Percentiles rank a stretch among this genome's conserved stretches.
Conservation (phyloP, 441 rosid genomes). For the Geranium incanum region DNA sequence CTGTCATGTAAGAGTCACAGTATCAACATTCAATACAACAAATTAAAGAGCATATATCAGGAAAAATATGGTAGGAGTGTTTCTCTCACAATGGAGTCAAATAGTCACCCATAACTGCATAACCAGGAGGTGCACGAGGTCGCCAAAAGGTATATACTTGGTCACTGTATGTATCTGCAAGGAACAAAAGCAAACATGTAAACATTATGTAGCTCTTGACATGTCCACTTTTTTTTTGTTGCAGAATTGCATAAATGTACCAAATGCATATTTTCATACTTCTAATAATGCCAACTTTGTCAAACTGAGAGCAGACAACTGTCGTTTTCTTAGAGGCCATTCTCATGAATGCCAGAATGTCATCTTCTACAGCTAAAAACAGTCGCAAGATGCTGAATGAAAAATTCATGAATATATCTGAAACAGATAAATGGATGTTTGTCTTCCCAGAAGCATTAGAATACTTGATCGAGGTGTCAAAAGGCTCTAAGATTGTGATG, state of each 20-base stretch:
- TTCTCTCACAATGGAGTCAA: constrained; percentile 76
- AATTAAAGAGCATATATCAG: constrained; percentile 15
- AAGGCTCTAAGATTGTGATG: constrained; percentile 90
- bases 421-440: constrained; percentile 56
- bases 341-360: constrained; percentile 80
- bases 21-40: constrained; percentile 11
- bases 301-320: constrained; percentile 75
- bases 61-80: constrained; percentile 14
- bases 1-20: constrained; percentile 41
- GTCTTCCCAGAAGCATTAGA: constrained; percentile 92
- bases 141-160: constrained; percentile 83
- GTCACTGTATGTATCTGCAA: constrained; percentile 56
- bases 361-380: constrained; percentile 91
- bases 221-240: neutral
- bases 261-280: constrained; percentile 36
- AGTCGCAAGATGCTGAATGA: constrained; percentile 89
- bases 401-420: constrained; percentile 89
- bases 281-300: constrained; percentile 76
- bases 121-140: constrained; percentile 90
- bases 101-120: constrained; percentile 93
- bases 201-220: constrained; percentile 18
- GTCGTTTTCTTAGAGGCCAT: constrained; percentile 84
- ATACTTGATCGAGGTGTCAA: constrained; percentile 65
- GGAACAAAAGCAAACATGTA: constrained; percentile 21
- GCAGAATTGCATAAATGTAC: neutral